phyloP scores from a whole-genome alignment of 2,329 filamentous ascomycete species.

The Botrytis tulipae region DNA sequence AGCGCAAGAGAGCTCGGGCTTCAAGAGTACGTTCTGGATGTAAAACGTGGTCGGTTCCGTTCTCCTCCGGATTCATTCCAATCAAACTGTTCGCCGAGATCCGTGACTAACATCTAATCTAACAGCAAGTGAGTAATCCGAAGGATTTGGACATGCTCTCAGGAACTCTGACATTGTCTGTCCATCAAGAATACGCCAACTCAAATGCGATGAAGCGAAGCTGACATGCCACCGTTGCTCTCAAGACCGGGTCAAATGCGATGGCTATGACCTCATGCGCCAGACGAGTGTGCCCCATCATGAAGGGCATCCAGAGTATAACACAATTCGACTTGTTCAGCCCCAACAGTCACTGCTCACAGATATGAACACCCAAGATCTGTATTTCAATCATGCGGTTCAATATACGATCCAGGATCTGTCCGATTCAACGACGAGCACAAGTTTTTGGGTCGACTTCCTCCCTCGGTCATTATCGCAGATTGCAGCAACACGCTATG shows the following conservation, averaged over 20 bases:
- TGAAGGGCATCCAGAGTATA: background rate
- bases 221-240: background rate
- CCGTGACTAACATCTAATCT: background rate
- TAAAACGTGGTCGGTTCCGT: background rate
- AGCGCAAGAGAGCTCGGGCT: background rate
- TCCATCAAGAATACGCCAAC: background rate
- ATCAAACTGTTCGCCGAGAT: background rate
- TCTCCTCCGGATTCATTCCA: background rate
- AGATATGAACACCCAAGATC: background rate
- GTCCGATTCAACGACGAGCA: background rate
- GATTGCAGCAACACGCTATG: background rate
- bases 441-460: background rate
- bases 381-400: background rate
- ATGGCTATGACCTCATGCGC: background rate
- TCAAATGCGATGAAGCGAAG: background rate
- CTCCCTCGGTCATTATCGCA: background rate
- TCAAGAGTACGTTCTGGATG: background rate
- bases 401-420: background rate
- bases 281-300: background rate
- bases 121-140: background rate
- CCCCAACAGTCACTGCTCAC: background rate
- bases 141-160: background rate
- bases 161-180: background rate
- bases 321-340: background rate
- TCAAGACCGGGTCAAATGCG: background rate